Evolutionary conservation across 768 basidiomycete genomes (phyloP).

Genomic region (Chalciporus chontae): DNA sequence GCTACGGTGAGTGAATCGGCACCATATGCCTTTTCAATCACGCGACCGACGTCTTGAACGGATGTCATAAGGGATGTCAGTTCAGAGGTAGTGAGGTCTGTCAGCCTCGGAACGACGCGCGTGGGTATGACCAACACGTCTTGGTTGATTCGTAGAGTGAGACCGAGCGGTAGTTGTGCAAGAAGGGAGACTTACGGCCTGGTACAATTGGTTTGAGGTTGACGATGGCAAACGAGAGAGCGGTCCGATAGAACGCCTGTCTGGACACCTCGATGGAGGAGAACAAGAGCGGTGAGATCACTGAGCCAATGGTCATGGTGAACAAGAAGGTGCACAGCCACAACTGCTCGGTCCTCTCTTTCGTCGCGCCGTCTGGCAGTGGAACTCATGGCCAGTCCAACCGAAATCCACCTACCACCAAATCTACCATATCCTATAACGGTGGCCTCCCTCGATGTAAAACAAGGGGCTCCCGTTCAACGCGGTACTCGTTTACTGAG

Average conservation of each 20-base stretch:
- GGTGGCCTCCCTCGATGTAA: conserved; percentile 64
- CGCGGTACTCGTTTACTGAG: conserved; percentile 80
- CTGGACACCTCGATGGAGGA: conserved; percentile 77
- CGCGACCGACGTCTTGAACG: conserved; percentile 73
- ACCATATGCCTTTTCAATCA: conserved; percentile 78
- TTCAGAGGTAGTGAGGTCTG: conserved; percentile 61
- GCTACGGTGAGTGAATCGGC: conserved; percentile 86
- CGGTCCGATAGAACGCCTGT: conserved; percentile 69
- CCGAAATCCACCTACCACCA: conserved; percentile 72
- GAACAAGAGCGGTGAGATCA: conserved; percentile 52
- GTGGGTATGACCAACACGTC: conserved; percentile 63
- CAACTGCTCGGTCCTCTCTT: neutral
- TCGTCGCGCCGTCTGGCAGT: neutral
- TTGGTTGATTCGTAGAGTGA: conserved; percentile 20
- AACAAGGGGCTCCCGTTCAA: conserved; percentile 41
- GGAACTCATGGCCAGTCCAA: conserved; percentile 52
- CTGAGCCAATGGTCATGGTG: conserved; percentile 6
- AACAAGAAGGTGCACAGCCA: conserved; percentile 20
- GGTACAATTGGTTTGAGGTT: conserved; percentile 94
- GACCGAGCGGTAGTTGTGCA: neutral
- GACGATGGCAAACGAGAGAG: conserved; percentile 80
- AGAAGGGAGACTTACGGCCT: conserved; percentile 63
- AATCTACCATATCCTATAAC: conserved; percentile 86
- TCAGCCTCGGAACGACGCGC: conserved; percentile 51
- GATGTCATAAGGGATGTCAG: conserved; percentile 76